Percentiles rank a stretch among this genome's conserved stretches.
Conservation (phyloP, 495 filamentous ascomycete genomes). For the Hypoxylon fragiforme region DNA sequence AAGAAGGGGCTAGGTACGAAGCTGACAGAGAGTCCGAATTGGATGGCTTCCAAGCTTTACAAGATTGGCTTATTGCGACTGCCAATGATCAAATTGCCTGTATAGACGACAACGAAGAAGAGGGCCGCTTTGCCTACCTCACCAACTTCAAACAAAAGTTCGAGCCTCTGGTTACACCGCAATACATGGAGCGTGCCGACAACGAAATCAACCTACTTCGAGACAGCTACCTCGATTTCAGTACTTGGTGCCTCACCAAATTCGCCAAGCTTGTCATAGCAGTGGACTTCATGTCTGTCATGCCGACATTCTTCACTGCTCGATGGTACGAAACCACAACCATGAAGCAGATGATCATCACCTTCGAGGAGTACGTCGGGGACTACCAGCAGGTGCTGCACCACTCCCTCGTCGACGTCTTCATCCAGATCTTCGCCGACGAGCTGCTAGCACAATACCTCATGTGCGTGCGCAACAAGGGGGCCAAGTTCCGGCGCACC, state of each 20-base stretch:
- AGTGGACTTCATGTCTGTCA: constrained; percentile 78
- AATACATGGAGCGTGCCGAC: constrained; percentile 73
- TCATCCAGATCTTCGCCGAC: constrained; percentile 87
- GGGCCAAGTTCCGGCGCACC: constrained; percentile 80
- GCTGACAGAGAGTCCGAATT: constrained; percentile 59
- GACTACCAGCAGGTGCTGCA: constrained; percentile 84
- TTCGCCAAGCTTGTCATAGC: constrained; percentile 84
- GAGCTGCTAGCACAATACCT: constrained; percentile 87
- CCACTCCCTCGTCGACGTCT: constrained; percentile 82
- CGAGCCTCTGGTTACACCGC: constrained; percentile 73
- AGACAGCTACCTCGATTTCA: constrained; percentile 91
- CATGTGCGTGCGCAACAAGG: constrained; percentile 81
- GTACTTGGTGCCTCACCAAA: constrained; percentile 82
- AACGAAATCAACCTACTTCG: constrained; percentile 72
- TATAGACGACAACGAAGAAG: constrained; percentile 84
- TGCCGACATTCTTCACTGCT: constrained; percentile 87
- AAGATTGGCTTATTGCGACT: constrained; percentile 95
- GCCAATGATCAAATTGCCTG: constrained; percentile 98
- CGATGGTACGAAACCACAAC: constrained; percentile 82
- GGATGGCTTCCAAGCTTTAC: constrained; percentile 78
- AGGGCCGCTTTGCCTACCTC: constrained; percentile 72
- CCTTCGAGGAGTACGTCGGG: constrained; percentile 89
- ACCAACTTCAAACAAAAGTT: constrained; percentile 79
- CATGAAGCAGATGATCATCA: constrained; percentile 87
- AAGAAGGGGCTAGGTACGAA: constrained; percentile 76